Evolutionary conservation across 2,329 filamentous ascomycete genomes (phyloP).

Genomic region (Clarireedia paspali): DNA sequence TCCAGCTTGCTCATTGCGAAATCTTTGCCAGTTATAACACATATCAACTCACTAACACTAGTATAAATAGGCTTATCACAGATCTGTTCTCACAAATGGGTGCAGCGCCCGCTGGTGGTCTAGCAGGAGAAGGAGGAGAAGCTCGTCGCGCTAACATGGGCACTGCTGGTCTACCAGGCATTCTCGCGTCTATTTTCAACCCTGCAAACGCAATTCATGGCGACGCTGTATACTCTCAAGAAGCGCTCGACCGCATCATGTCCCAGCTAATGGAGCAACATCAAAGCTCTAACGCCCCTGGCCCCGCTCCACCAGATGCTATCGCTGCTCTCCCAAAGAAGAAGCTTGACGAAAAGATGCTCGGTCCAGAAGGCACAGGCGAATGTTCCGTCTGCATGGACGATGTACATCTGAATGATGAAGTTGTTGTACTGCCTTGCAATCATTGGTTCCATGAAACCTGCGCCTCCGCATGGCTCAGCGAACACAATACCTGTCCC

Average conservation of each 20-base stretch:
- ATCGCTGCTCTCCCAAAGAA: slow-evolving; percentile 68
- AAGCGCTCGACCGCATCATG: slow-evolving; percentile 83
- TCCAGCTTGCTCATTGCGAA: slow-evolving; percentile 6
- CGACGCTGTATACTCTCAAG: slow-evolving; percentile 85
- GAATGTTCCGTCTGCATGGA: slow-evolving; percentile 98
- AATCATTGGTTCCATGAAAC: slow-evolving; percentile 87
- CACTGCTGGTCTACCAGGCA: slow-evolving; percentile 39
- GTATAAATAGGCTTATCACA: slow-evolving; percentile 22
- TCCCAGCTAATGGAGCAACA: slow-evolving; percentile 83
- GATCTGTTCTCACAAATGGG: slow-evolving; percentile 22
- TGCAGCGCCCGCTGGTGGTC: slow-evolving; percentile 3
- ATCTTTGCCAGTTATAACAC: no score
- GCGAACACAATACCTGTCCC: slow-evolving; percentile 88
- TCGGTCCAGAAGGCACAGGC: slow-evolving; percentile 55
- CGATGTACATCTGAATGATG: slow-evolving; percentile 62
- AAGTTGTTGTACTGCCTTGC: slow-evolving; percentile 75
- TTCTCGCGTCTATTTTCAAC: slow-evolving; percentile 45
- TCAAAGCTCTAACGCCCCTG: slow-evolving; percentile 66
- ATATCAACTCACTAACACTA: slow-evolving; percentile 17
- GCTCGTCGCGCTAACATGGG: slow-evolving; percentile 30
- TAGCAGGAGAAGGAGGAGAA: slow-evolving; percentile 14
- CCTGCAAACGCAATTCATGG: slow-evolving; percentile 50
- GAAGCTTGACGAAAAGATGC: slow-evolving; percentile 60
- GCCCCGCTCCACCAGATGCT: slow-evolving; percentile 68
- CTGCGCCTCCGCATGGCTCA: slow-evolving; percentile 78